These are phyloP conservation scores for Mortierella polycephala DNA, from an alignment of 371 early-diverging fungal genomes.

Conservation along the genomic window DNA sequence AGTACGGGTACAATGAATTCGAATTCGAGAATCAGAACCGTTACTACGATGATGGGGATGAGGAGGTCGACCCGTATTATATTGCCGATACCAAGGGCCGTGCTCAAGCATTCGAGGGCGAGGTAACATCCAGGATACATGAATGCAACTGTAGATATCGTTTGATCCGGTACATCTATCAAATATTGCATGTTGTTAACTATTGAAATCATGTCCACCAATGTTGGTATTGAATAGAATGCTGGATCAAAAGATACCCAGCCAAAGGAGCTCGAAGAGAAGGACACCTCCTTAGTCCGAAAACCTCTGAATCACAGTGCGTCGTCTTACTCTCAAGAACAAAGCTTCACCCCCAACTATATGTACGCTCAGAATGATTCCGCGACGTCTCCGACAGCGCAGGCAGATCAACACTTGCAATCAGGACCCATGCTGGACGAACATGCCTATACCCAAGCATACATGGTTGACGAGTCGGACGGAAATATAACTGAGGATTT, in stretches of 20 bases:
- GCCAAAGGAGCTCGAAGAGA: background rate
- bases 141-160: too few species aligned
- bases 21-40: conserved; percentile 15
- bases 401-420: conserved; percentile 7
- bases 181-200: too few species aligned
- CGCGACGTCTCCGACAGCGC: background rate
- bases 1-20: conserved; percentile 4
- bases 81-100: conserved; percentile 49
- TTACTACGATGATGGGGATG: conserved; percentile 41
- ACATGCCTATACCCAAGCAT: conserved; percentile 20
- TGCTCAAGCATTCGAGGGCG: conserved; percentile 29
- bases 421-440: conserved; percentile 15
- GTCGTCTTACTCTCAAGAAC: conserved; percentile 26
- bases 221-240: conserved; percentile 4
- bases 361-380: conserved; percentile 4
- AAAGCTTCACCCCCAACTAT: conserved; percentile 18
- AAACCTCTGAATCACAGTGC: conserved; percentile 6
- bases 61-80: conserved; percentile 48
- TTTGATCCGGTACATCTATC: too few species aligned
- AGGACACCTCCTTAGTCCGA: conserved; percentile 10
- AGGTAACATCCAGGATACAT: conserved; percentile 13
- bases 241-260: conserved; percentile 8
- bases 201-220: background rate
- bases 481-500: conserved; percentile 5
- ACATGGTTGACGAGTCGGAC: conserved; percentile 4